Conservation (phyloP, 257 asterid genomes). For the Solanum sejunctum region DNA sequence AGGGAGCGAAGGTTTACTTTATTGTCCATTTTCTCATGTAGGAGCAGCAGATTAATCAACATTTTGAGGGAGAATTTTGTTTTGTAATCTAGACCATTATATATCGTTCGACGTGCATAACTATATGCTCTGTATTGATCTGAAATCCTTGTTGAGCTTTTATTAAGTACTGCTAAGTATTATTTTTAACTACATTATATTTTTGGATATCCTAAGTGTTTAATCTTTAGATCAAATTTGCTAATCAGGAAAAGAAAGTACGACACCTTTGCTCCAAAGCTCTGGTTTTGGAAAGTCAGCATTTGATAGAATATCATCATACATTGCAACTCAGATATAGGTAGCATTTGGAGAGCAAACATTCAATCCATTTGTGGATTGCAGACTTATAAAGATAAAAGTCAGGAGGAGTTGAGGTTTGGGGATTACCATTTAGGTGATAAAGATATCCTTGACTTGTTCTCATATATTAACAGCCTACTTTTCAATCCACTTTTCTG, state of each 20-base stretch:
- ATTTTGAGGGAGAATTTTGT: not conserved
- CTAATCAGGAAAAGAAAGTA: not conserved
- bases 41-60: not conserved
- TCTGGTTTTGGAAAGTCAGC: not conserved
- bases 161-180: not conserved
- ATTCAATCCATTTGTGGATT: slow-evolving; percentile 65
- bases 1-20: not conserved
- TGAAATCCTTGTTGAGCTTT: not conserved
- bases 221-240: not conserved
- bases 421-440: slow-evolving; percentile 60
- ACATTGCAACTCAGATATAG: slow-evolving; percentile 44
- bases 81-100: not conserved
- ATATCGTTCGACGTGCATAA: not conserved
- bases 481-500: not conserved
- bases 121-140: not conserved
- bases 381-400: slow-evolving; percentile 52
- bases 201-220: not conserved
- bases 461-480: not conserved
- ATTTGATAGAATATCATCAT: slow-evolving; percentile 27
- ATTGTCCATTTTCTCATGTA: not conserved
- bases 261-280: not conserved
- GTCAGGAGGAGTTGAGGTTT: slow-evolving; percentile 78
- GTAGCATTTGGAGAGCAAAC: slow-evolving; percentile 21
- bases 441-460: slow-evolving; percentile 31
- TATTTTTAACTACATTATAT: not conserved